Evolutionary conservation across 495 filamentous ascomycete genomes (phyloP), one percentile per base, ranked within the genome.

Genomic region (Aspergillus cavernicola): DNA sequence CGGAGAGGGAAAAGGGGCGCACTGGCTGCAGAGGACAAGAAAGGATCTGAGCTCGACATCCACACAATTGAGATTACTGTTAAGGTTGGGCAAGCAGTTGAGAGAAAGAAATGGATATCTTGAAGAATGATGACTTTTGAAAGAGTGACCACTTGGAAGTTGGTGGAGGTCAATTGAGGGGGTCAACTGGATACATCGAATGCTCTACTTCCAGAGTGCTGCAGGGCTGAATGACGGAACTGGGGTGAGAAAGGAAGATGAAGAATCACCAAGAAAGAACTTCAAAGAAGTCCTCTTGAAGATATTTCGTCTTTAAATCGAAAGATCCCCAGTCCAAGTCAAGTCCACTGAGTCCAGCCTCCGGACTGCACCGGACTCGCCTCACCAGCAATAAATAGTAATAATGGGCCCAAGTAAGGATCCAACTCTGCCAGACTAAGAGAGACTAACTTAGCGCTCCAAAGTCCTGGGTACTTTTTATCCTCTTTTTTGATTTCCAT

Each of bases 31-130:
- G 51, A 56, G 58, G 58, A 53, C 61, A 51, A 39, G 23, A 20
- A 9, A 23, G 47, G 57, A 56, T 57, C 61, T 59, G 55, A 57
- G 61, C 58, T 52, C 56, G 51, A 59, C 61, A 61, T 61, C 53
- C 57, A 58, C 52, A 45, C 19, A 16, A 41, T 1, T 32, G n/a
- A 15, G 26, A 46, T 9, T n/a, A 28, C 18, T 33, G 4, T 20
- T n/a, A n/a, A n/a, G n/a, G n/a, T n/a, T n/a, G n/a, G n/a, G n/a
- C n/a, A n/a, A n/a, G n/a, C n/a, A n/a, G n/a, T 47, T 7, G 11
- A 35, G 28, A 31, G 18, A 31, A 10, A 44, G 3, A 18, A 31
- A 15, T 29, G n/a, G 26, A n/a, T n/a, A n/a, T n/a, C n/a, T n/a
- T n/a, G n/a, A n/a, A n/a, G n/a, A n/a, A n/a, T n/a, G 20, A n/a